Conservation (phyloP, 1,139 yeast genomes). For the Suhomyces guaymorum region DNA sequence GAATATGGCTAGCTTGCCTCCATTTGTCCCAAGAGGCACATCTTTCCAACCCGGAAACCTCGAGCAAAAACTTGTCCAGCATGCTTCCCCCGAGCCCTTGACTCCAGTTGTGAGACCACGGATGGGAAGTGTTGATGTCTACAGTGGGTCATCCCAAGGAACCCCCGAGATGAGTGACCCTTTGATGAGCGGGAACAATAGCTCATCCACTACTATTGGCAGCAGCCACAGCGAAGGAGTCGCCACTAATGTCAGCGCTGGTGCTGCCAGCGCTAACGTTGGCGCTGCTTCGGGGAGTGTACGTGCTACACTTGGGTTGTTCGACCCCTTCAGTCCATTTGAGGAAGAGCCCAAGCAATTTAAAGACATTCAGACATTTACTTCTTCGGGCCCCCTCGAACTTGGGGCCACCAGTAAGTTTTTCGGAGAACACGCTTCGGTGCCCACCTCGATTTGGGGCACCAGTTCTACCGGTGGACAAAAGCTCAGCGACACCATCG, state of each 20-base stretch:
- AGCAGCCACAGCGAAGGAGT: constrained; percentile 4
- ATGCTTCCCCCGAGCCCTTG: too few species aligned
- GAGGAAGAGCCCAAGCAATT: too few species aligned
- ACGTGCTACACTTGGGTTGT: constrained; percentile 9
- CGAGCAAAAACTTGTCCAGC: too few species aligned
- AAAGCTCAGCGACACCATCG: constrained; percentile 20
- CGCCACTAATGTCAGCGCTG: background rate
- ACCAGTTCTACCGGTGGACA: constrained; percentile 7
- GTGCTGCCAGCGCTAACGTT: background rate
- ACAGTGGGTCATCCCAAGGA: background rate
- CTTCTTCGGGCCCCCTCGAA: constrained; percentile 6
- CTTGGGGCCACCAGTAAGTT: constrained; percentile 2
- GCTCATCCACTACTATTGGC: constrained; percentile 8
- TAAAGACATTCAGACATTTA: too few species aligned
- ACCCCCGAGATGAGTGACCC: constrained; percentile 8
- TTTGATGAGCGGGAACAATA: constrained; percentile 10
- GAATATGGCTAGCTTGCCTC: too few species aligned
- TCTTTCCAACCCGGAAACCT: too few species aligned
- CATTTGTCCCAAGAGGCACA: too few species aligned
- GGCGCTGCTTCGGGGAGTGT: too few species aligned
- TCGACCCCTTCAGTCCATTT: constrained; percentile 28
- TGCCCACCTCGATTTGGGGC: constrained; percentile 14
- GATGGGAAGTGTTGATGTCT: background rate
- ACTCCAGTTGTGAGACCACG: too few species aligned
- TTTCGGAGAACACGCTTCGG: constrained; percentile 6